phyloP scores from a whole-genome alignment of 805 yeast species.

The Yarrowia alimentaria region DNA sequence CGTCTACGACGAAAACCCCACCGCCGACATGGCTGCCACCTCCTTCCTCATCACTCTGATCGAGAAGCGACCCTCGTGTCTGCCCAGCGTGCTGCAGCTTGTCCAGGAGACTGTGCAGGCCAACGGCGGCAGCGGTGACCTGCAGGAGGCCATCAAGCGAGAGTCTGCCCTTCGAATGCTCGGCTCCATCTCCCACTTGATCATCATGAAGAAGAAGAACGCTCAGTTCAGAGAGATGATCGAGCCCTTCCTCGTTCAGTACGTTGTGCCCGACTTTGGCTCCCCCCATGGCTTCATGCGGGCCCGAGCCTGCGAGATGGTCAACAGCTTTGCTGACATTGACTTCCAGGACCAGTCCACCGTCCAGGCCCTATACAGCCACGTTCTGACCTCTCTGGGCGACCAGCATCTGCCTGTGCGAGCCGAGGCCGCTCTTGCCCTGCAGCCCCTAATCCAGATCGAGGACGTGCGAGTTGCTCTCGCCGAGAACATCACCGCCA shows the following conservation, averaged over 20 bases:
- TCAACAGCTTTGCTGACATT: constrained; percentile 61
- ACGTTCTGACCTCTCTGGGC: constrained; percentile 44
- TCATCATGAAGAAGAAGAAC: constrained; percentile 54
- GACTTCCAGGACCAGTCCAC: constrained; percentile 61
- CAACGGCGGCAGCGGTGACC: constrained; percentile 36
- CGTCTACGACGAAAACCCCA: constrained; percentile 53
- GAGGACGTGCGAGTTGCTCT: constrained; percentile 68
- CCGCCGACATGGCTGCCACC: constrained; percentile 80
- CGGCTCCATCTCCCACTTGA: constrained; percentile 62
- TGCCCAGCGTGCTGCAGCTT: constrained; percentile 49
- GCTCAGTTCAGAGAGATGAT: constrained; percentile 58
- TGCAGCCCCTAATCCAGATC: constrained; percentile 71
- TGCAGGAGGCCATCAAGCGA: constrained; percentile 53
- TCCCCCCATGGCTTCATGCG: constrained; percentile 64
- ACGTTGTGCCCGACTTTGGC: constrained; percentile 69
- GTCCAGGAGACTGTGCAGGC: constrained; percentile 49
- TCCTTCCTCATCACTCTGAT: constrained; percentile 63
- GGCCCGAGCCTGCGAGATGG: constrained; percentile 52
- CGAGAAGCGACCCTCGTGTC: constrained; percentile 42
- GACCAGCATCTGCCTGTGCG: constrained; percentile 67
- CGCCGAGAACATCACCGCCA: constrained; percentile 65
- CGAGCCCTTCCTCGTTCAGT: constrained; percentile 60
- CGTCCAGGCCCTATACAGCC: constrained; percentile 54
- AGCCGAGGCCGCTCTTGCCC: constrained; percentile 78
- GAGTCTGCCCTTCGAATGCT: constrained; percentile 81